Conservation (phyloP, 2,329 filamentous ascomycete species). For the Microsporum audouinii region DNA sequence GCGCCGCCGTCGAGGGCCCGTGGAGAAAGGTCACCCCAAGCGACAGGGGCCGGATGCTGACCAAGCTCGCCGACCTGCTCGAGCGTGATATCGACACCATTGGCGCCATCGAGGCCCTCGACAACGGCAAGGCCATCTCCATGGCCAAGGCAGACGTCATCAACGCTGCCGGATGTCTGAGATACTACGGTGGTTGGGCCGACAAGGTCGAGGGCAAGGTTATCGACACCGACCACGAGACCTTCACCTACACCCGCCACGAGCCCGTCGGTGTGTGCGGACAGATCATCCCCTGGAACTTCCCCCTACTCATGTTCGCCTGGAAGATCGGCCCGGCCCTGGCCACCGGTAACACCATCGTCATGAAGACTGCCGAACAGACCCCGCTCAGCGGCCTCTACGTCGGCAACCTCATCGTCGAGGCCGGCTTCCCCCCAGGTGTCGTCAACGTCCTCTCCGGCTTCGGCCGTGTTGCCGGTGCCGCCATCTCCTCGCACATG, state of each 20-base stretch:
- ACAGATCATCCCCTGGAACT: conserved; percentile 88
- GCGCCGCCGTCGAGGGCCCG: conserved; percentile 67
- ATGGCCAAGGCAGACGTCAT: conserved; percentile 58
- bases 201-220: conserved; percentile 91
- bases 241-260: conserved; percentile 71
- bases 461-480: conserved; percentile 66
- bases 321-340: conserved; percentile 74
- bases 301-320: conserved; percentile 70
- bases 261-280: conserved; percentile 74
- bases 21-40: conserved; percentile 61
- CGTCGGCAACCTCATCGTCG: conserved; percentile 43
- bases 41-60: conserved; percentile 56
- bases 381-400: conserved; percentile 56
- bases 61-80: conserved; percentile 67
- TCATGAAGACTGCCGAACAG: conserved; percentile 57
- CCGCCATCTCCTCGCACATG: conserved; percentile 52
- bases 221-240: conserved; percentile 64
- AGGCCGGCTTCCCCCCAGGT: conserved; percentile 52
- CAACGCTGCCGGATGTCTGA: conserved; percentile 57
- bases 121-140: conserved; percentile 34
- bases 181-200: conserved; percentile 87
- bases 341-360: conserved; percentile 50
- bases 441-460: conserved; percentile 58
- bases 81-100: conserved; percentile 68
- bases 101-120: conserved; percentile 72